A percentile compares a stretch with the other conserved stretches of the same genome.
These are phyloP conservation scores for Mallotus nudiflorus DNA, from an alignment of 345 rosid genomes.

Conservation along the genomic window DNA sequence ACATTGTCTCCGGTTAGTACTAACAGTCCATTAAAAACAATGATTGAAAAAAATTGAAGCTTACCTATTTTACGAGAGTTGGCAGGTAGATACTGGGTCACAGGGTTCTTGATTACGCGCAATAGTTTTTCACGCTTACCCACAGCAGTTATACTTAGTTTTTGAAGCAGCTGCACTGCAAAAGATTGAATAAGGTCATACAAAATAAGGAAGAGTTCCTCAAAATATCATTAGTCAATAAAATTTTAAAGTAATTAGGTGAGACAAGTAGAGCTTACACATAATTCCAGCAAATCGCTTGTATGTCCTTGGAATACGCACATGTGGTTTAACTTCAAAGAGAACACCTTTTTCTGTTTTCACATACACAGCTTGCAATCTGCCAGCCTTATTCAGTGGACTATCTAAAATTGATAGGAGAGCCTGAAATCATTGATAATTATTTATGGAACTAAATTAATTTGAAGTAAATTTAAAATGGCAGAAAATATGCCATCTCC, in stretches of 20 bases:
- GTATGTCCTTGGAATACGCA: conserved; percentile 83
- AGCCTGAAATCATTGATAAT: conserved; percentile 46
- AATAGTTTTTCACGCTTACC: conserved; percentile 84
- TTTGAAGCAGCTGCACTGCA: conserved; percentile 88
- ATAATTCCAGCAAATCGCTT: conserved; percentile 83
- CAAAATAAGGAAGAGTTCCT: background rate
- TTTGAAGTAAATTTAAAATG: background rate
- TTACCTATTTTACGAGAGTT: conserved; percentile 71
- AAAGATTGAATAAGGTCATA: background rate
- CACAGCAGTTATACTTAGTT: conserved; percentile 66
- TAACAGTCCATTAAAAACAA: background rate
- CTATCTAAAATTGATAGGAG: conserved; percentile 77
- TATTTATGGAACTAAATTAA: background rate
- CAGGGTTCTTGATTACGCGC: conserved; percentile 77
- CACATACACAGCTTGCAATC: conserved; percentile 72
- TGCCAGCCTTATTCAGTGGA: conserved; percentile 85
- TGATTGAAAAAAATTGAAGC: background rate
- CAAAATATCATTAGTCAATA: background rate
- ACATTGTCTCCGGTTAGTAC: background rate
- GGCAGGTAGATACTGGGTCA: conserved; percentile 57
- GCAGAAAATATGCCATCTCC: background rate
- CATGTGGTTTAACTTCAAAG: conserved; percentile 82
- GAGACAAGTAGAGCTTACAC: conserved; percentile 48
- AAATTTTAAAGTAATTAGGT: too few species aligned
- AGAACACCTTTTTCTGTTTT: conserved; percentile 86